Evolutionary conservation across 1,139 yeast genomes (phyloP).

Genomic region (Ashbya aceris): DNA sequence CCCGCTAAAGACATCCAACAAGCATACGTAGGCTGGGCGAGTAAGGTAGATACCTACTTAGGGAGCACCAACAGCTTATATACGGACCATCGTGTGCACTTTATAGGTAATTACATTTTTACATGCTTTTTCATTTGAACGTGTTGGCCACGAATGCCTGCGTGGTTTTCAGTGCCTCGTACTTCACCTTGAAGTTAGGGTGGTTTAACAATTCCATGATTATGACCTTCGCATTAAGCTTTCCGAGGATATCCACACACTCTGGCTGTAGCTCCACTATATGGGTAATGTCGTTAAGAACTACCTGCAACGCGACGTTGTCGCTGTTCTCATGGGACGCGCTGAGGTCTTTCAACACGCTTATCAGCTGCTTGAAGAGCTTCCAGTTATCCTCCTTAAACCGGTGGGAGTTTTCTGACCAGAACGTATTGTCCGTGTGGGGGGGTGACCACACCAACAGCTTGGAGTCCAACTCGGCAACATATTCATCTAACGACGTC

Average conservation of each 20-base stretch:
- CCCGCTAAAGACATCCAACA: too few relatives aligned
- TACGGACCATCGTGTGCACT: not conserved
- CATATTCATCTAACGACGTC: constrained; percentile 89
- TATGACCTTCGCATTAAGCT: constrained; percentile 54
- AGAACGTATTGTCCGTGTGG: constrained; percentile 77
- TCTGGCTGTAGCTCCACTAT: constrained; percentile 61
- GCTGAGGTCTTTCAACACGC: constrained; percentile 32
- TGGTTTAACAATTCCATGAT: constrained; percentile 81
- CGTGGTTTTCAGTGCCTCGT: constrained; percentile 89
- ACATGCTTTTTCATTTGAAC: constrained; percentile 23
- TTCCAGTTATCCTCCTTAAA: constrained; percentile 77
- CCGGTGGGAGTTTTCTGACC: constrained; percentile 71
- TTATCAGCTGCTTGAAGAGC: constrained; percentile 48
- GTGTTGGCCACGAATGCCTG: constrained; percentile 84
- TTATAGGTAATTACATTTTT: not conserved
- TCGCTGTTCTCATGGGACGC: constrained; percentile 15
- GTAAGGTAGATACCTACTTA: too few relatives aligned
- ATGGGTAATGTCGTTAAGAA: constrained; percentile 60
- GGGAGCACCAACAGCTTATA: too few relatives aligned
- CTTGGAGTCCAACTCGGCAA: constrained; percentile 72
- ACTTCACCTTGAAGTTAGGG: constrained; percentile 79
- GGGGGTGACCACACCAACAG: constrained; percentile 88
- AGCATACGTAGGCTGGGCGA: too few relatives aligned
- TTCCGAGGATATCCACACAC: constrained; percentile 40
- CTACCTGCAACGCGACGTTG: constrained; percentile 30